phyloP scores from a whole-genome alignment of 2,329 filamentous ascomycete species.

The Pseudogymnoascus sp. region DNA sequence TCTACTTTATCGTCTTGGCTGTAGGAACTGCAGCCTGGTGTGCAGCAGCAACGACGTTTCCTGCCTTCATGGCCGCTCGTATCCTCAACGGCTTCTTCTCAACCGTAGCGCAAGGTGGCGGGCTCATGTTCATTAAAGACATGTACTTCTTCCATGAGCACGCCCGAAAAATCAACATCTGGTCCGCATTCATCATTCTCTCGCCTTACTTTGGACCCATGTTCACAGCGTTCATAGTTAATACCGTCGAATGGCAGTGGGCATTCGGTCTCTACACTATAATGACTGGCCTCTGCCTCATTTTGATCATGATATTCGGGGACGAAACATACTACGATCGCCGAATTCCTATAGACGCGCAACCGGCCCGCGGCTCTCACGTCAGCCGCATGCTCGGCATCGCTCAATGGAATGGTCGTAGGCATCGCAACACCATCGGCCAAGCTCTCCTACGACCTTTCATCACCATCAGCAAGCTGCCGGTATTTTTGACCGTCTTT shows the following conservation, averaged over 20 bases:
- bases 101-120: conserved; percentile 24
- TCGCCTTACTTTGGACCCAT: conserved; percentile 39
- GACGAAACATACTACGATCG: conserved; percentile 44
- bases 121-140: conserved; percentile 47
- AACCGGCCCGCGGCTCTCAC: conserved; percentile 26
- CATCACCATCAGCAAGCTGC: conserved; percentile 33
- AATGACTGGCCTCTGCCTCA: conserved; percentile 28
- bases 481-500: conserved; percentile 29
- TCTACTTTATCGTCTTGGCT: conserved; percentile 12
- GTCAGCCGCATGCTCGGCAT: conserved; percentile 23
- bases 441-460: conserved; percentile 33
- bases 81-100: conserved; percentile 22
- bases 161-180: conserved; percentile 40
- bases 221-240: conserved; percentile 21
- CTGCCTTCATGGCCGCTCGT: conserved; percentile 10
- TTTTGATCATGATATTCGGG: conserved; percentile 31
- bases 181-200: conserved; percentile 34
- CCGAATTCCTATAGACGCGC: conserved; percentile 28
- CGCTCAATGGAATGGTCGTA: conserved; percentile 22
- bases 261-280: conserved; percentile 41
- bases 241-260: conserved; percentile 35
- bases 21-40: conserved; percentile 11
- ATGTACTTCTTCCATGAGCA: conserved; percentile 50
- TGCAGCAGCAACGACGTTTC: conserved; percentile 10
- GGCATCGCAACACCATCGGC: conserved; percentile 31